phyloP scores from a whole-genome alignment of 106 monocot genomes.

The Hemerocallis citrina region DNA sequence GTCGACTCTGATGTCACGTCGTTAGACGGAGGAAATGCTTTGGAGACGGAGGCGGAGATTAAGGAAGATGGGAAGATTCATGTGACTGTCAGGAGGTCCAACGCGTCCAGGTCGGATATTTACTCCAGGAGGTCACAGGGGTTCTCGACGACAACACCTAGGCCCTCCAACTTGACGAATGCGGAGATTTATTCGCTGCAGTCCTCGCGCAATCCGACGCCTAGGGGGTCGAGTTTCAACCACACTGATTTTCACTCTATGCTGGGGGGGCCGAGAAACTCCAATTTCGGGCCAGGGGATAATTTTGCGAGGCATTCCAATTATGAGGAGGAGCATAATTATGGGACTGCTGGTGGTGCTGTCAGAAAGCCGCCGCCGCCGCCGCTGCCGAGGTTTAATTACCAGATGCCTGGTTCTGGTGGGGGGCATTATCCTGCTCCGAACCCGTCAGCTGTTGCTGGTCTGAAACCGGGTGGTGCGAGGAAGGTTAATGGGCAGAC shows the following conservation, averaged over 20 bases:
- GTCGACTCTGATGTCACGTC: constrained; percentile 83
- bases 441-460: constrained; percentile 10
- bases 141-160: constrained; percentile 18
- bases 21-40: constrained; percentile 55
- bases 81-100: constrained; percentile 76
- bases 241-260: constrained; percentile 45
- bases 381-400: not conserved
- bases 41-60: constrained; percentile 62
- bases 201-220: constrained; percentile 53
- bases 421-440: constrained; percentile 34
- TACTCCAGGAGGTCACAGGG: constrained; percentile 5
- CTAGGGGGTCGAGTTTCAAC: constrained; percentile 57
- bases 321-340: constrained; percentile 41
- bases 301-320: constrained; percentile 41
- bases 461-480: not conserved
- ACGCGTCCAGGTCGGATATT: constrained; percentile 58
- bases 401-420: constrained; percentile 1
- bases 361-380: not conserved
- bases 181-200: constrained; percentile 65
- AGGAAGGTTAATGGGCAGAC: constrained; percentile 36
- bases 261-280: constrained; percentile 22
- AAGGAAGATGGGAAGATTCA: constrained; percentile 79
- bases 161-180: constrained; percentile 61
- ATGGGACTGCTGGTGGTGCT: not conserved
- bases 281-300: constrained; percentile 14